phyloP scores from a whole-genome alignment of 139 green algal genomes.

The Diplosphaera chodatii region DNA sequence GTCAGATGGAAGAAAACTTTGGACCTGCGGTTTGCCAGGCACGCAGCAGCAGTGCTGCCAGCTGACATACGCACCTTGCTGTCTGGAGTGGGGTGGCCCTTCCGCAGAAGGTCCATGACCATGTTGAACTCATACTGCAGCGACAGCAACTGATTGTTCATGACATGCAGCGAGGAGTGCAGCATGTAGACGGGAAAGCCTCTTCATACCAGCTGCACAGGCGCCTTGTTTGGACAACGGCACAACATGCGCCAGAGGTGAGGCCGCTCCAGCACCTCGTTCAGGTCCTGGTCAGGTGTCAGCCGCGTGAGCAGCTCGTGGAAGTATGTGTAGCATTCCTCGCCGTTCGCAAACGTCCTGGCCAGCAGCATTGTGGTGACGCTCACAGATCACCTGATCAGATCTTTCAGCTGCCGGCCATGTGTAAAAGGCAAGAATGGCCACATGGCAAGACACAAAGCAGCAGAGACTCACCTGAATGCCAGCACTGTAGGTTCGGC shows the following conservation, averaged over 20 bases:
- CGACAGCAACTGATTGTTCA: too few relatives aligned
- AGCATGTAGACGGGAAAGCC: too few relatives aligned
- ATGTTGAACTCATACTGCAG: constrained; percentile 63
- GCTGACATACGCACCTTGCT: constrained; percentile 41
- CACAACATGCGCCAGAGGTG: too few relatives aligned
- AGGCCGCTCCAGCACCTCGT: constrained; percentile 52
- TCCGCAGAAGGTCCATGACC: constrained; percentile 56
- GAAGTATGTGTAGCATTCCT: constrained; percentile 35
- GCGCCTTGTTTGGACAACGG: too few relatives aligned
- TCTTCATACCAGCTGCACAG: too few relatives aligned
- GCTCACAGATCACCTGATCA: not conserved
- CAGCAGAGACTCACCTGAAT: not conserved
- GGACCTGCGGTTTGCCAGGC: too few relatives aligned
- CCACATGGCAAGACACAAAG: too few relatives aligned
- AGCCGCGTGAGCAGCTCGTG: constrained; percentile 25
- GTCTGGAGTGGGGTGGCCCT: constrained; percentile 48
- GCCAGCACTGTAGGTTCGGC: not conserved
- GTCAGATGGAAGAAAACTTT: too few relatives aligned
- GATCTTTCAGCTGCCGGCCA: too few relatives aligned
- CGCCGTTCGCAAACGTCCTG: constrained; percentile 37
- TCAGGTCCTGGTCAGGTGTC: constrained; percentile 41
- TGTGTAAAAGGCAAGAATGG: too few relatives aligned
- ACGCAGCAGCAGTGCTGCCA: too few relatives aligned
- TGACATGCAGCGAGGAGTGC: too few relatives aligned
- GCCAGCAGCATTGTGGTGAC: constrained; percentile 53